A percentile compares a stretch with the other conserved stretches of the same genome.
These are phyloP conservation scores for Gigaspora rosea DNA, from an alignment of 192 early-diverging fungal genomes.

Conservation along the genomic window DNA sequence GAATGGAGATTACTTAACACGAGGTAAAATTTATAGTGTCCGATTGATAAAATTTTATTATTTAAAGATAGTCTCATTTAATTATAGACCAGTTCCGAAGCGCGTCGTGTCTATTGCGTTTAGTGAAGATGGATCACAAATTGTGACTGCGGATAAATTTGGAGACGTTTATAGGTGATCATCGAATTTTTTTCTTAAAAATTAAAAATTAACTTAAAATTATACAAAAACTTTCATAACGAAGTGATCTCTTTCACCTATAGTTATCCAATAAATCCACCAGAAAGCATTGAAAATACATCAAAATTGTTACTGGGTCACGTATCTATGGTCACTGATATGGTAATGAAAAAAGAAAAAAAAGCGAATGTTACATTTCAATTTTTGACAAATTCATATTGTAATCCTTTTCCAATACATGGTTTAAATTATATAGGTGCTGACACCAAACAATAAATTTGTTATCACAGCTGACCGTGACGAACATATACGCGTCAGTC, in stretches of 20 bases:
- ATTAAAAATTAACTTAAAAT: neutral
- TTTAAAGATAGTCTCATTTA: conserved; percentile 31
- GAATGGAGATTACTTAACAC: conserved; percentile 56
- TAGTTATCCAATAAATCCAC: conserved; percentile 40
- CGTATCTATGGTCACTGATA: conserved; percentile 90
- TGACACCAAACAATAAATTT: conserved; percentile 64
- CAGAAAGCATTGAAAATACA: conserved; percentile 38
- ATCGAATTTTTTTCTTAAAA: no score
- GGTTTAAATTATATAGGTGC: conserved; percentile 39
- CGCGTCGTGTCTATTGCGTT: conserved; percentile 77
- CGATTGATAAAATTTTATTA: neutral
- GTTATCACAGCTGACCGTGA: conserved; percentile 95
- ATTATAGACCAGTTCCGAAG: conserved; percentile 57
- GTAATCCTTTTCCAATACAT: neutral
- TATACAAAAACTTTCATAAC: no score
- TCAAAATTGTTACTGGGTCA: conserved; percentile 74
- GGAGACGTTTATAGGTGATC: conserved; percentile 87
- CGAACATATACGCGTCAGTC: conserved; percentile 95
- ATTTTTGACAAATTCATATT: neutral
- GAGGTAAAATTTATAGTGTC: conserved; percentile 30
- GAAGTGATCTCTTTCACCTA: neutral
- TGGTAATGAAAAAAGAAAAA: conserved; percentile 66
- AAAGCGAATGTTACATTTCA: no score
- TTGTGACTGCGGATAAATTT: conserved; percentile 92
- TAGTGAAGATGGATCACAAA: conserved; percentile 55